phyloP scores from a whole-genome alignment of 2,329 filamentous ascomycete genomes.

The Aspergillus glaucus region DNA sequence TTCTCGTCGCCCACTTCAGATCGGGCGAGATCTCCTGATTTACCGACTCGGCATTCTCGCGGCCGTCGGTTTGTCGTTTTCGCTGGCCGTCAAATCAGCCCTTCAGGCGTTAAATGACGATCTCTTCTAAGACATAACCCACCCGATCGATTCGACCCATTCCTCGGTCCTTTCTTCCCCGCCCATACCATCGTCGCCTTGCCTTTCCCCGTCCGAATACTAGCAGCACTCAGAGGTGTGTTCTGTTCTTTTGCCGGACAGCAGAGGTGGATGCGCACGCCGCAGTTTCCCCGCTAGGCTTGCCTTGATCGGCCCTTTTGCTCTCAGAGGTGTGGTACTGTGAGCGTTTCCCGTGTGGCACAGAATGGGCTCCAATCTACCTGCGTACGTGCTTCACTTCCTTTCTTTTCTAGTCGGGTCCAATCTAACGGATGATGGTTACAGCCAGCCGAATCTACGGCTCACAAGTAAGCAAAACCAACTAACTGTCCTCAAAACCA shows the following conservation, averaged over 20 bases:
- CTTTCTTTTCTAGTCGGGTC: constrained; percentile 7
- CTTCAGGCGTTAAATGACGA: too few species aligned
- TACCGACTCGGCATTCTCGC: too few species aligned
- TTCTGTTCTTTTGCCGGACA: constrained; percentile 3
- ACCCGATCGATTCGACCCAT: too few species aligned
- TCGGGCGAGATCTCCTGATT: too few species aligned
- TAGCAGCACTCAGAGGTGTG: neutral
- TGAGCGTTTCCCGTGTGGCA: constrained; percentile 17
- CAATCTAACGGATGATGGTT: constrained; percentile 17
- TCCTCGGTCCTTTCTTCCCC: neutral
- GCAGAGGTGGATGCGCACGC: constrained; percentile 30
- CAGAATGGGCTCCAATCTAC: constrained; percentile 55
- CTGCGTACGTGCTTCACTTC: constrained; percentile 49
- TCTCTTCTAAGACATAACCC: too few species aligned
- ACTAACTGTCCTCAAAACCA: neutral
- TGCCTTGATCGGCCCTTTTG: constrained; percentile 30
- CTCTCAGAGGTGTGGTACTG: constrained; percentile 21
- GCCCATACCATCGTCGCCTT: neutral
- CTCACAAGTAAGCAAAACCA: constrained; percentile 66
- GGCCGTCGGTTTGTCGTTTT: too few species aligned
- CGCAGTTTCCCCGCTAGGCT: constrained; percentile 23
- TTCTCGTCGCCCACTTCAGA: too few species aligned
- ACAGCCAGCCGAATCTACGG: constrained; percentile 77
- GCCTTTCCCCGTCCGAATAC: neutral
- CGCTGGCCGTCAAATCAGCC: too few species aligned